Conservation (phyloP, 2,329 filamentous ascomycete genomes). For the Colletotrichum liriopes region DNA sequence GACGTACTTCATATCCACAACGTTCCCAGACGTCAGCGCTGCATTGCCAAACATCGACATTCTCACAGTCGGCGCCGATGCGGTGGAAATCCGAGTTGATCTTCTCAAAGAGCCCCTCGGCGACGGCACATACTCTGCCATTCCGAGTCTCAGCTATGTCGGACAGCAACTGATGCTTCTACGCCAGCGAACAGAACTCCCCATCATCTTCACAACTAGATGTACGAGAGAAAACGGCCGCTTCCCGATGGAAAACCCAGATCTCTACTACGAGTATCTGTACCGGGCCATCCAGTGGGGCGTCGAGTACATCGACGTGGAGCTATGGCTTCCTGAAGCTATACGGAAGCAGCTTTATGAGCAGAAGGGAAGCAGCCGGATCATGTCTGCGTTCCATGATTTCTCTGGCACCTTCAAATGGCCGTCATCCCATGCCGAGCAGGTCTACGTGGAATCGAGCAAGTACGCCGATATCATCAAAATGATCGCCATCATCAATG, state of each 20-base stretch:
- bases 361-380: conserved; percentile 82
- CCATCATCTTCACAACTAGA: conserved; percentile 91
- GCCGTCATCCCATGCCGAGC: conserved; percentile 81
- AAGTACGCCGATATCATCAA: conserved; percentile 89
- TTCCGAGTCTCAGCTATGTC: conserved; percentile 87
- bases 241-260: conserved; percentile 86
- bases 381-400: conserved; percentile 94
- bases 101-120: conserved; percentile 80
- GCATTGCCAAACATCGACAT: conserved; percentile 90
- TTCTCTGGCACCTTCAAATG: conserved; percentile 89
- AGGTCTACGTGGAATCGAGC: conserved; percentile 79
- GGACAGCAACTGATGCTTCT: conserved; percentile 89
- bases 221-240: conserved; percentile 87
- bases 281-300: conserved; percentile 90
- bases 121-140: conserved; percentile 73
- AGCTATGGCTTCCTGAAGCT: conserved; percentile 86
- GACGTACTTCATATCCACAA: conserved; percentile 90
- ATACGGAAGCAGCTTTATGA: conserved; percentile 79
- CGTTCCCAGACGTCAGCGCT: conserved; percentile 87
- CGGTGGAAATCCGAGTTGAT: conserved; percentile 88
- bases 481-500: conserved; percentile 89
- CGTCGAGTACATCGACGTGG: conserved; percentile 91
- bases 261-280: conserved; percentile 84
- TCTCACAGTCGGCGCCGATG: conserved; percentile 87
- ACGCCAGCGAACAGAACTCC: conserved; percentile 86